Base-by-base conservation (phyloP, 495 filamentous ascomycete species). In the Gamarada debralockiae region DNA sequence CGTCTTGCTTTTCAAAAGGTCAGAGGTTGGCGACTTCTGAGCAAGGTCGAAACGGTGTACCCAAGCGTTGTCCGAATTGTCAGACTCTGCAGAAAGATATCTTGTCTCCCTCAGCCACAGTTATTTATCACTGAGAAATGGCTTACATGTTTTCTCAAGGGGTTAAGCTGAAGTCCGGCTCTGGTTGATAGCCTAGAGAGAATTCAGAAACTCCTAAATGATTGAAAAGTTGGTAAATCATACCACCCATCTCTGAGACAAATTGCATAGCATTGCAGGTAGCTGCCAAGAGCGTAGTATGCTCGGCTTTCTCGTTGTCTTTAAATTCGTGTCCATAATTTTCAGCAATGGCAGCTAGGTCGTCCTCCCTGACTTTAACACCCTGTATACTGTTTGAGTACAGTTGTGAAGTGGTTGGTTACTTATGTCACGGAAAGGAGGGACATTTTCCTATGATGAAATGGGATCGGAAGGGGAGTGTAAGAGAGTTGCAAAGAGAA, bases 11-110 rank as follows among this genome's bases (percentile, higher is more conserved):
- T 53, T 46, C 3, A 60, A 29, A 12, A 67, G 36, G 14, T 41
- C 37, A 3, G 48, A 49, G 10, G 65, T 47, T 23, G 40, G 25
- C 1, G 51, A 43, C 14, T 47, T 33, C 9, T 65, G 60, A 8
- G 25, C 29, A 8, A 71, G 37, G 13, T 67, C 51, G 24, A 56
- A 66, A 1, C 52, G 45, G 17, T 60, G 60, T 20, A 57, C 61
- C 72, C 72, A 75, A 3, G 65, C 69, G 50, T 72, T 71, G n/a
- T 71, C 45, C 5, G 61, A 65, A 39, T 73, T 73, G 2, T 68
- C 58, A 12, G 61, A 48, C n/a, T n/a, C n/a, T n/a, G n/a, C n/a
- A n/a, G n/a, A n/a, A n/a, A n/a, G n/a, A n/a, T n/a, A 43, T 58
- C 51, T n/a, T 29, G 62, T 24, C 57, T 62, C 23, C 52, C 53